phyloP scores from a whole-genome alignment of 352 stramenopile genomes.

The Peronosclerospora sorghi region DNA sequence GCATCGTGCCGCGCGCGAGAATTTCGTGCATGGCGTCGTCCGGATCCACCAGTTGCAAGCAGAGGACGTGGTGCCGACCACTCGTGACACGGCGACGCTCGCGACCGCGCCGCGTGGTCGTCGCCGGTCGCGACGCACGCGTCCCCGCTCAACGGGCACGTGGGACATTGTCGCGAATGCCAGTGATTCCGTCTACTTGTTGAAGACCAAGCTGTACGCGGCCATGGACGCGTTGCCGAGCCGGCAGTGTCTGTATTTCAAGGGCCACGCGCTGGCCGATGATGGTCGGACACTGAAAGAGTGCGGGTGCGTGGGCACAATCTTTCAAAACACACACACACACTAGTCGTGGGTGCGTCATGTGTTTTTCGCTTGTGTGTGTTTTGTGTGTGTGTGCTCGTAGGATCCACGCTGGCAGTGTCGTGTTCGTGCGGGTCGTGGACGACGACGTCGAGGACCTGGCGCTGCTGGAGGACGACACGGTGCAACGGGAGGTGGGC shows the following conservation, averaged over 20 bases:
- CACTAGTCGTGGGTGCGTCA: too few relatives aligned
- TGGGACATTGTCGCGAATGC: conserved; percentile 48
- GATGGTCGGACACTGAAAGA: conserved; percentile 47
- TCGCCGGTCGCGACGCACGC: conserved; percentile 53
- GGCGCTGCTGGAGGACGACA: conserved; percentile 38
- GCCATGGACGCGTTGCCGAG: conserved; percentile 58
- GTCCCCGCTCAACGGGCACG: conserved; percentile 30
- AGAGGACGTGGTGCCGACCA: conserved; percentile 39
- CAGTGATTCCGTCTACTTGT: conserved; percentile 56
- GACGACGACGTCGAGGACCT: conserved; percentile 53
- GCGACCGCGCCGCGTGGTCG: conserved; percentile 26
- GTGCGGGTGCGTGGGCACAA: conserved; percentile 53
- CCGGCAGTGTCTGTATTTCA: conserved; percentile 62
- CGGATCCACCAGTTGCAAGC: conserved; percentile 47
- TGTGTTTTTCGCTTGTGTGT: too few relatives aligned
- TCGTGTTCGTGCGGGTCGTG: conserved; percentile 58
- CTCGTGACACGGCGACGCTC: conserved; percentile 30
- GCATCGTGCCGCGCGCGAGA: conserved; percentile 38
- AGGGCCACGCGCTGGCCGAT: conserved; percentile 45
- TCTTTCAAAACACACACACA: too few relatives aligned
- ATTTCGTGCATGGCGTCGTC: conserved; percentile 54
- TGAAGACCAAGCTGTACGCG: conserved; percentile 71
- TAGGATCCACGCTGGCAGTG: conserved; percentile 66
- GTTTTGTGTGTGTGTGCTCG: too few relatives aligned
- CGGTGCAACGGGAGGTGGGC: conserved; percentile 51